Evolutionary conservation across 257 asterid species (phyloP).

Genomic region (Solanum etuberosum): DNA sequence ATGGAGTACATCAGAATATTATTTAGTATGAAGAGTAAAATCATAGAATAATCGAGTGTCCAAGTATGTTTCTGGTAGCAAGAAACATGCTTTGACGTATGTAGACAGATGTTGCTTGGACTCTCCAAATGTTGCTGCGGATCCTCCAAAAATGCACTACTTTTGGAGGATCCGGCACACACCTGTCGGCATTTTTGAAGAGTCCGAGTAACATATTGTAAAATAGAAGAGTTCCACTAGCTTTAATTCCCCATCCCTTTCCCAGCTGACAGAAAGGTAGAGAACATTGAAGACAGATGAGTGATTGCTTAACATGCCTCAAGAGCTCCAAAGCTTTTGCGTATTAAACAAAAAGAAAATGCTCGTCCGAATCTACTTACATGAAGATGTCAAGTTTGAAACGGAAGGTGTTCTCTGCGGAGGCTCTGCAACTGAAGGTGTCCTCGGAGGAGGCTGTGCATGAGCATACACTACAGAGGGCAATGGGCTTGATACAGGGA

Average conservation of each 20-base stretch:
- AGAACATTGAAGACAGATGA: background rate
- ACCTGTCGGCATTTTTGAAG: background rate
- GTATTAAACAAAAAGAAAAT: background rate
- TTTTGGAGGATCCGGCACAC: background rate
- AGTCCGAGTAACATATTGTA: background rate
- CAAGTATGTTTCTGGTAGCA: background rate
- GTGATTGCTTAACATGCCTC: background rate
- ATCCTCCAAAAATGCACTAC: background rate
- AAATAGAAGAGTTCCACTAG: background rate
- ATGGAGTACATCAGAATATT: background rate
- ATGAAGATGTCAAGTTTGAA: slow-evolving; percentile 58
- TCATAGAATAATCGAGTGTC: background rate
- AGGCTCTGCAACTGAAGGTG: slow-evolving; percentile 32
- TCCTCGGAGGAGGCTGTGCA: slow-evolving; percentile 43
- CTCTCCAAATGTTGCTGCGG: background rate
- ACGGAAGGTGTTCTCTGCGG: slow-evolving; percentile 33
- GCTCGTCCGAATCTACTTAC: slow-evolving; percentile 30
- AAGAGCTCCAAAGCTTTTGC: background rate
- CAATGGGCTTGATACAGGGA: slow-evolving; percentile 42
- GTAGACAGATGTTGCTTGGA: background rate
- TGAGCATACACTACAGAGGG: slow-evolving; percentile 40
- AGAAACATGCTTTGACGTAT: background rate
- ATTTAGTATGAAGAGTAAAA: background rate
- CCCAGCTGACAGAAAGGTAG: background rate
- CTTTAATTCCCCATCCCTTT: background rate